Base-by-base conservation (phyloP, 108 stramenopile species). In the Nitzschia putrida region DNA sequence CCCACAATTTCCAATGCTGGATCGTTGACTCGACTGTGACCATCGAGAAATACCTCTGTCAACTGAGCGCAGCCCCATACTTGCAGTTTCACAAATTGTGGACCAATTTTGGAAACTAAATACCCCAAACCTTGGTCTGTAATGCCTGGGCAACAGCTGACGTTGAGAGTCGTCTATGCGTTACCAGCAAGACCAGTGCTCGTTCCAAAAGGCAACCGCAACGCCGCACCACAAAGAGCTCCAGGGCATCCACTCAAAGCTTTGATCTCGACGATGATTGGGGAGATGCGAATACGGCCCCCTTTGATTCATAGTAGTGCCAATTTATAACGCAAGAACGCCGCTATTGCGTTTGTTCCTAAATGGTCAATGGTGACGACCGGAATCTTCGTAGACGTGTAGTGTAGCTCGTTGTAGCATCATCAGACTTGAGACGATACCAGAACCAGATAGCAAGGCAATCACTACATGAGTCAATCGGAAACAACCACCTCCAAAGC, bases 61-160 rank as follows among this genome's bases (percentile, higher is more conserved):
- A 93, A 57, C 66, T 93, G 92, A 7, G 92, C 92, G 41, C 80
- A 75, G 24, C 92, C 92, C 92, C 92, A 93, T 5, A 89, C 76
- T 20, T 86, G 77, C 9, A 93, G 49, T 53, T 80, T 84, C 26
- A 68, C 53, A 26, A 93, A 65, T 61, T 93, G 92, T 24, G 18
- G 54, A 9, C 80, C 86, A 37, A 57, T 45, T 59, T 85, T 82
- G 11, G 77, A 78, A 8, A 90, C 89, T 14, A 93, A 53, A 64
- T 93, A 93, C 7, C 92, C 92, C 24, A 93, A 66, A 22, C 92
- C 92, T 55, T 88, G 76, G 65, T 89, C 85, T 14, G 80, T 82
- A 5, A 93, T 68, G 26, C 60, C 53, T 0, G 89, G 63, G 51
- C 89, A 90, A 37, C 85, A 93, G 54, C 87, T 87, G 11, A 93